phyloP scores from a whole-genome alignment of 805 yeast species.

The Lipomyces sp. region DNA sequence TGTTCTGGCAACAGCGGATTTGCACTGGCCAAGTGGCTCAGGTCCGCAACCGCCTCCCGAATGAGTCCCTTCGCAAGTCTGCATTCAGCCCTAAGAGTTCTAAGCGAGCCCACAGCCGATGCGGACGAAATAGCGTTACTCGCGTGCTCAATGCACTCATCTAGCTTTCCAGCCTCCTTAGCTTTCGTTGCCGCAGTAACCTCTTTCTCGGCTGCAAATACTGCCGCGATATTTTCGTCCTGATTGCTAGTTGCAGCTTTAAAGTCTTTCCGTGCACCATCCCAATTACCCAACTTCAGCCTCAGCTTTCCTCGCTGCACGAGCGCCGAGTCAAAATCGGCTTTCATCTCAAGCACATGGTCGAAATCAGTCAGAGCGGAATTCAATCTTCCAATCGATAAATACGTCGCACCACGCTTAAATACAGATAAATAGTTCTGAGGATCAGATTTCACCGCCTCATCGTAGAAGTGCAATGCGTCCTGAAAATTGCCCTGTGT shows the following conservation, averaged over 20 bases:
- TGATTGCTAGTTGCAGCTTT: conserved; percentile 38
- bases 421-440: conserved; percentile 43
- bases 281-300: conserved; percentile 44
- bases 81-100: conserved; percentile 45
- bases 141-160: conserved; percentile 40
- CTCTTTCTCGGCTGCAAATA: conserved; percentile 31
- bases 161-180: conserved; percentile 29
- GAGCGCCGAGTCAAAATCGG: conserved; percentile 46
- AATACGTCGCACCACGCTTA: conserved; percentile 48
- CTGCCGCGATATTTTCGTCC: conserved; percentile 31
- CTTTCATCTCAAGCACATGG: conserved; percentile 44
- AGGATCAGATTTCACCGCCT: conserved; percentile 42
- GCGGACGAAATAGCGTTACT: conserved; percentile 42
- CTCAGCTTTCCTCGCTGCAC: conserved; percentile 44
- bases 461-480: conserved; percentile 39
- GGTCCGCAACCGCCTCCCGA: conserved; percentile 46
- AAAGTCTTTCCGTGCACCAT: conserved; percentile 33
- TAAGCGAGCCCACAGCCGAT: conserved; percentile 40
- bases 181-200: conserved; percentile 31
- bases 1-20: conserved; percentile 41
- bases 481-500: conserved; percentile 30
- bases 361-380: conserved; percentile 48
- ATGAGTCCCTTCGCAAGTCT: conserved; percentile 42
- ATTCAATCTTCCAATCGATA: conserved; percentile 44
- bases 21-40: conserved; percentile 41